Conservation (phyloP, 2,329 filamentous ascomycete genomes). For the Aspergillus tubingensis region DNA sequence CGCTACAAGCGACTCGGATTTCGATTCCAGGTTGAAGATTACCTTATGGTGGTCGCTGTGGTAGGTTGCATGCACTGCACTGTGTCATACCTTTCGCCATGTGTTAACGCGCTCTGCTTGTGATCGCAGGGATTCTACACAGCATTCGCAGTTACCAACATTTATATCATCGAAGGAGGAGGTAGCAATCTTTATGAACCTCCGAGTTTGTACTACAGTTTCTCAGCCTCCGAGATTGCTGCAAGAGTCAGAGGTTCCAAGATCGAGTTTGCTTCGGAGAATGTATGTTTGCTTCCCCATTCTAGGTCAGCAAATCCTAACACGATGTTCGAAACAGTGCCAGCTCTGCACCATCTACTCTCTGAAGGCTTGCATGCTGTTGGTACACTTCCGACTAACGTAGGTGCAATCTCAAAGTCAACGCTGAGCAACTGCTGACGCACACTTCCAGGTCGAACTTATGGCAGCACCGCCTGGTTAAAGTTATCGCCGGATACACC, state of each 20-base stretch:
- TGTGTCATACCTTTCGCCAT: not conserved
- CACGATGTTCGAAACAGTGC: not conserved
- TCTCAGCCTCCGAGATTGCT: not conserved
- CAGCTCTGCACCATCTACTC: slow-evolving; percentile 8
- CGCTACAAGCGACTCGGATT: slow-evolving; percentile 1
- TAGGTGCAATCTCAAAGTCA: not conserved
- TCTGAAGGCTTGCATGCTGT: slow-evolving; percentile 8
- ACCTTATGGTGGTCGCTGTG: slow-evolving; percentile 6
- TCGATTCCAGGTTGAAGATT: slow-evolving; percentile 3
- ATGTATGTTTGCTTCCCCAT: not conserved
- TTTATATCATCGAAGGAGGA: slow-evolving; percentile 1
- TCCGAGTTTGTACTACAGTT: not conserved
- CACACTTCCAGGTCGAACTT: not conserved
- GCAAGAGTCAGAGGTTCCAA: slow-evolving; percentile 3
- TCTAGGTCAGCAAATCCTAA: not conserved
- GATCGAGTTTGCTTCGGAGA: slow-evolving; percentile 8
- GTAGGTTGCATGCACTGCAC: not conserved
- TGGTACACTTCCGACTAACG: slow-evolving; percentile 8
- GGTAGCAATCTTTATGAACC: slow-evolving; percentile 3
- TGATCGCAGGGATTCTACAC: slow-evolving; percentile 5
- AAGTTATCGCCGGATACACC: not conserved
- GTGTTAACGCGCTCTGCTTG: not conserved
- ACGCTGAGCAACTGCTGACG: not conserved
- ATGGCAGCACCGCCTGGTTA: slow-evolving; percentile 5
- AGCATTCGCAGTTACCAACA: slow-evolving; percentile 4